These are phyloP conservation scores for Penicillium concentricum DNA, from an alignment of 2,329 filamentous ascomycete genomes.

Conservation along the genomic window DNA sequence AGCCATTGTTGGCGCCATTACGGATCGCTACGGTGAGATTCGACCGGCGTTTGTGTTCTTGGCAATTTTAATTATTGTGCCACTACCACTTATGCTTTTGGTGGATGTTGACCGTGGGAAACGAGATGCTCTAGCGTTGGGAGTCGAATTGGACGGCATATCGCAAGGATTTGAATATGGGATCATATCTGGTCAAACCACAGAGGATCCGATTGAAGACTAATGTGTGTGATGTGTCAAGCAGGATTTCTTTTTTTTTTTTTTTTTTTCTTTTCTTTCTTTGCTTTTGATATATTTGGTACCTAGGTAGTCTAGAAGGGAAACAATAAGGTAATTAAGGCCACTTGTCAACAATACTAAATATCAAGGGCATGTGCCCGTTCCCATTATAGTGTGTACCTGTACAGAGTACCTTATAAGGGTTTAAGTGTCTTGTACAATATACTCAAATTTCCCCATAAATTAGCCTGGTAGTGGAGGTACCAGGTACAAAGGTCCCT, in stretches of 20 bases:
- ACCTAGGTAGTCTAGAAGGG: background rate
- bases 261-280: too few species aligned
- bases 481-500: constrained; percentile 3
- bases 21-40: constrained; percentile 77
- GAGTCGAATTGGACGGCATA: constrained; percentile 49
- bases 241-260: background rate
- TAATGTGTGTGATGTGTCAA: background rate
- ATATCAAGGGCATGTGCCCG: background rate
- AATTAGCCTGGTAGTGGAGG: background rate
- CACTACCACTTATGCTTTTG: constrained; percentile 78
- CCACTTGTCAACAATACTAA: constrained; percentile 8
- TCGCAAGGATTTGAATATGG: constrained; percentile 26
- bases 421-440: background rate
- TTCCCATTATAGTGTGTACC: background rate
- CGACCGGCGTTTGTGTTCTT: constrained; percentile 90
- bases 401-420: background rate
- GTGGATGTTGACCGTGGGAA: constrained; percentile 81
- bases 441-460: background rate
- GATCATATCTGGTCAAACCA: constrained; percentile 11
- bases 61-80: constrained; percentile 76
- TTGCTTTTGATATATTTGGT: background rate
- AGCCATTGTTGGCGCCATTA: constrained; percentile 88
- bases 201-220: background rate
- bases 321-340: background rate
- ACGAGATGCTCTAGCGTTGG: constrained; percentile 64